phyloP scores from a whole-genome alignment of 2,329 filamentous ascomycete species.

The Nannizzia gypsea region DNA sequence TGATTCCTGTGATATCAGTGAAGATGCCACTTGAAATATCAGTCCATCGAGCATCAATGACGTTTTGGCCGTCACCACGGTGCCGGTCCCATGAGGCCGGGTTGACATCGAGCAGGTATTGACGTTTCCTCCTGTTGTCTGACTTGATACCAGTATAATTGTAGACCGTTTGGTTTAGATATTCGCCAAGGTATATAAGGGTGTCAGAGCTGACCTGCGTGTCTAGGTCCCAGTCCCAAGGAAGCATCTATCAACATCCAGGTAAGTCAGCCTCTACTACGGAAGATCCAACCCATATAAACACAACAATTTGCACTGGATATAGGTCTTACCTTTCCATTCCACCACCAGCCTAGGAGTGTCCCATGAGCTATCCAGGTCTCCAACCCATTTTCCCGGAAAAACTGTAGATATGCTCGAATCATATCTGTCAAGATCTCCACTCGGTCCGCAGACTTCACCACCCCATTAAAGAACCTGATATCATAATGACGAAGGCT shows the following conservation, averaged over 20 bases:
- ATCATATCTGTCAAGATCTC: conserved; percentile 57
- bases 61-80: conserved; percentile 57
- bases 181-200: conserved; percentile 50
- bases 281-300: too few relatives aligned
- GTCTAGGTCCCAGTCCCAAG: conserved; percentile 78
- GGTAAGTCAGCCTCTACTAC: conserved; percentile 43
- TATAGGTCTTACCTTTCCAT: conserved; percentile 41
- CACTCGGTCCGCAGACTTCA: conserved; percentile 56
- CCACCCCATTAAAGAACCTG: conserved; percentile 54
- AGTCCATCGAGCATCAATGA: conserved; percentile 78
- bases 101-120: conserved; percentile 67
- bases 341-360: conserved; percentile 84
- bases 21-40: conserved; percentile 64
- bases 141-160: conserved; percentile 29
- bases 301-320: too few relatives aligned
- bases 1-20: conserved; percentile 69
- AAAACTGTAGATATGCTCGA: conserved; percentile 59
- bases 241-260: conserved; percentile 65
- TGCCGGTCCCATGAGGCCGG: conserved; percentile 52
- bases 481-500: conserved; percentile 61
- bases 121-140: conserved; percentile 34
- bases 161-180: conserved; percentile 57
- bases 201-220: conserved; percentile 62
- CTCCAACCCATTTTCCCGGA: conserved; percentile 54
- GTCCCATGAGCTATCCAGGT: conserved; percentile 84